Base-by-base conservation (phyloP, 805 yeast genomes). In the Priceomyces castillae region DNA sequence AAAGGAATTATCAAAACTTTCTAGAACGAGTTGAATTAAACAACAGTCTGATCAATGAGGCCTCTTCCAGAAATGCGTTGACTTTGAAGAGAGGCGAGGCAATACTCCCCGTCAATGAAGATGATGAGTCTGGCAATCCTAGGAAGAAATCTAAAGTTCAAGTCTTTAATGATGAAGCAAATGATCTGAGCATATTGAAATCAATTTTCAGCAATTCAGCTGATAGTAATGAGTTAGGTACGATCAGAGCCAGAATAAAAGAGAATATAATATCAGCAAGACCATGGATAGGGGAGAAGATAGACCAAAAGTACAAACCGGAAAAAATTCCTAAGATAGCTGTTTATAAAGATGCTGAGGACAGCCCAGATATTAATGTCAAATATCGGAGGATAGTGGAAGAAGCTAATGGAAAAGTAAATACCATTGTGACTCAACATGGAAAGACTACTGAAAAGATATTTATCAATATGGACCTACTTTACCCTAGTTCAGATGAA, bases 371-470 rank as follows among this genome's bases (percentile, higher is more conserved):
- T 14, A 38, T 39, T 12, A 36, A 42, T 7, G 40, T 45, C 1
- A 77, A 69, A 44, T 78, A 82, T 42, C 19, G 31, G 7, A 17
- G 31, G 12, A 59, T 76, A 3, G 65, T 84, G 12, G 66, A 72
- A 30, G 65, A 63, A 19, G 74, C 79, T 1, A 81, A 44, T 26
- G 50, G 48, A 3, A 39, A 43, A 11, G 42, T 48, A 1, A 76
- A 69, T 46, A 80, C 83, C 42, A 59, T 77, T 3, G 67, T 84
- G 12, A 67, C 71, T 28, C 65, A 63, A 19, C 76, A 80, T 2
- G 89, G 87, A 0, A 82, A 81, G 51, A 74, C 74, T 44, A 64
- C 78, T 0, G 92, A 85, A 57, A 74, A 69, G 39, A 72, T 83
- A 14, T 76, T 77, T 51, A 61, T 81, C 41, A 86, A 86, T 56